Evolutionary conservation across 257 asterid species (phyloP).

Genomic region (Asclepias syriaca): DNA sequence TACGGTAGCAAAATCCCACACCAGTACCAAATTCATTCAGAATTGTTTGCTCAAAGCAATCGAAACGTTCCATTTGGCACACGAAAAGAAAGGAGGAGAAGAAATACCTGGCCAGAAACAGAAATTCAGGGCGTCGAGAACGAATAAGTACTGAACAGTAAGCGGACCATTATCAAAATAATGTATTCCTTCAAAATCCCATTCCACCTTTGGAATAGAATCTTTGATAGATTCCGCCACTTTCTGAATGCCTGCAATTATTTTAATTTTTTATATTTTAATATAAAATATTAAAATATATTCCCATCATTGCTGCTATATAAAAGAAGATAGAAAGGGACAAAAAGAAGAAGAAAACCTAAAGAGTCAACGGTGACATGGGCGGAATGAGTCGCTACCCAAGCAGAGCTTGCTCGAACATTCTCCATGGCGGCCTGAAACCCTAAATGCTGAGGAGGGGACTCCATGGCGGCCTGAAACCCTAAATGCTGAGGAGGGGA

Average conservation of each 20-base stretch:
- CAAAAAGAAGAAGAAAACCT: conserved; percentile 31
- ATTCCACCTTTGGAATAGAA: conserved; percentile 77
- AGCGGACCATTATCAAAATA: conserved; percentile 89
- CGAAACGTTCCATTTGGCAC: neutral
- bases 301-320: neutral
- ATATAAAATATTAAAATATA: neutral
- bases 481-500: neutral
- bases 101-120: conserved; percentile 98
- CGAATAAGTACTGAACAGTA: conserved; percentile 85
- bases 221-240: conserved; percentile 64
- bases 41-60: neutral
- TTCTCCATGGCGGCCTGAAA: conserved; percentile 57
- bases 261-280: too few species aligned
- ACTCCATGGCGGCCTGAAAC: conserved; percentile 55
- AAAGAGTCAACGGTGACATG: conserved; percentile 69
- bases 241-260: conserved; percentile 55
- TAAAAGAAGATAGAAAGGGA: neutral
- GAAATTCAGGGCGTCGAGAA: conserved; percentile 91
- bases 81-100: neutral
- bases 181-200: conserved; percentile 97
- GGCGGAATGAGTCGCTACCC: conserved; percentile 85
- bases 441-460: neutral
- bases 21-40: neutral
- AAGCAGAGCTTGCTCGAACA: conserved; percentile 72
- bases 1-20: neutral